Conservation (phyloP, 139 green algal genomes). For the Marvania coccoides region DNA sequence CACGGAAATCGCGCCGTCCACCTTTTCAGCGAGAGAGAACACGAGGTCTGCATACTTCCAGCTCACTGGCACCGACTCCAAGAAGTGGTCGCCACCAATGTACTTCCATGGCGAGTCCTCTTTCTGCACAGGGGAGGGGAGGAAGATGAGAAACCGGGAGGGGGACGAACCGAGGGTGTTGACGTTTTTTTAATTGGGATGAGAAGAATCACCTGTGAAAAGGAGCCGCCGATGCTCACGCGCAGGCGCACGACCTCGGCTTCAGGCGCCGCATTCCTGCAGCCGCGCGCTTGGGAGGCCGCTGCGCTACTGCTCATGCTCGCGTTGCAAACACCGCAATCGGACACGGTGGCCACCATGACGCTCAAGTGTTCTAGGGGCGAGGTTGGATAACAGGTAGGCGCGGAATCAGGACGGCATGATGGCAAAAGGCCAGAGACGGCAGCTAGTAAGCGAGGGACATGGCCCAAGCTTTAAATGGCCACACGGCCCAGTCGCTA, state of each 20-base stretch:
- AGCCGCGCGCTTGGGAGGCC: no score
- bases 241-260: conserved; percentile 19
- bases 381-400: no score
- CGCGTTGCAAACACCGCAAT: no score
- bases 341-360: no score
- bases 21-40: conserved; percentile 52
- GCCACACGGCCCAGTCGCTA: no score
- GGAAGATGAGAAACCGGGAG: not conserved
- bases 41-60: conserved; percentile 48
- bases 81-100: conserved; percentile 32
- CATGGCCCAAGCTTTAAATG: no score
- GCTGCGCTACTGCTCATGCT: no score
- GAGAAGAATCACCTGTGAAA: conserved; percentile 21
- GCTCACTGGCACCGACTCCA: conserved; percentile 35
- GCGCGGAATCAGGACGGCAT: no score
- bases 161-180: not conserved
- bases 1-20: conserved; percentile 37
- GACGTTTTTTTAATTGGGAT: not conserved
- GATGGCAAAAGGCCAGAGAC: no score
- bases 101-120: conserved; percentile 28
- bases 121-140: not conserved
- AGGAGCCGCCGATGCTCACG: conserved; percentile 23
- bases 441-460: no score
- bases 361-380: no score
- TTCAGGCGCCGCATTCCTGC: not conserved